Evolutionary conservation across 1,139 yeast species (phyloP).

Genomic region (Diutina rugosa): DNA sequence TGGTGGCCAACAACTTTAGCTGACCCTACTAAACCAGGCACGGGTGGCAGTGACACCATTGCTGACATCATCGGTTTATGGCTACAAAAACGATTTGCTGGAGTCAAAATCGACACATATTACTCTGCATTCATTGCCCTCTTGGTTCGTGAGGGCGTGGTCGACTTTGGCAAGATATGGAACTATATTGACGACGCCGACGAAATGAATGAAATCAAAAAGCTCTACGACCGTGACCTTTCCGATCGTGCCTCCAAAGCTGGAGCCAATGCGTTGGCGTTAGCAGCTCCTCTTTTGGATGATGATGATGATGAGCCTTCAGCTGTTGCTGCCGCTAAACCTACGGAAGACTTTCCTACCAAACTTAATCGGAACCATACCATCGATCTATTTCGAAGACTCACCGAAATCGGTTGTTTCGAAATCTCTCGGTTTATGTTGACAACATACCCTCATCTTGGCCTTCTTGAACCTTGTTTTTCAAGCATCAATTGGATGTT

Average conservation of each 20-base stretch:
- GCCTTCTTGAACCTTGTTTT: not conserved
- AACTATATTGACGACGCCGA: constrained; percentile 37
- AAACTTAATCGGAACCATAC: not conserved
- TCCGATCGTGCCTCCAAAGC: constrained; percentile 55
- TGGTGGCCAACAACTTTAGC: constrained; percentile 51
- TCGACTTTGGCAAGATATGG: constrained; percentile 53
- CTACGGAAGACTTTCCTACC: not conserved
- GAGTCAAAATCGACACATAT: constrained; percentile 15
- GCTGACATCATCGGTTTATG: not conserved
- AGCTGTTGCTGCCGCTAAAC: not conserved
- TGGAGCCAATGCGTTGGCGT: constrained; percentile 67
- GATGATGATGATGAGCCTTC: constrained; percentile 38
- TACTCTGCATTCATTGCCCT: constrained; percentile 25
- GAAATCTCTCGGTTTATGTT: not conserved
- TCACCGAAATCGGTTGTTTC: not conserved
- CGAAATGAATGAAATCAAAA: constrained; percentile 29
- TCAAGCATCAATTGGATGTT: not conserved
- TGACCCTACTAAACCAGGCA: constrained; percentile 8
- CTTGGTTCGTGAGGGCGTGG: constrained; percentile 55
- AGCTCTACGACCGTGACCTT: constrained; percentile 33
- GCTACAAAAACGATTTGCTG: constrained; percentile 18
- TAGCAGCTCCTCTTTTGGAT: constrained; percentile 74
- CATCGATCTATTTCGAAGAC: not conserved
- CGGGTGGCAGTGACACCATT: not conserved
- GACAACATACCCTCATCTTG: not conserved